These are phyloP conservation scores for Kluyveromyces dobzhanskii DNA, from an alignment of 805 yeast genomes.

Conservation along the genomic window DNA sequence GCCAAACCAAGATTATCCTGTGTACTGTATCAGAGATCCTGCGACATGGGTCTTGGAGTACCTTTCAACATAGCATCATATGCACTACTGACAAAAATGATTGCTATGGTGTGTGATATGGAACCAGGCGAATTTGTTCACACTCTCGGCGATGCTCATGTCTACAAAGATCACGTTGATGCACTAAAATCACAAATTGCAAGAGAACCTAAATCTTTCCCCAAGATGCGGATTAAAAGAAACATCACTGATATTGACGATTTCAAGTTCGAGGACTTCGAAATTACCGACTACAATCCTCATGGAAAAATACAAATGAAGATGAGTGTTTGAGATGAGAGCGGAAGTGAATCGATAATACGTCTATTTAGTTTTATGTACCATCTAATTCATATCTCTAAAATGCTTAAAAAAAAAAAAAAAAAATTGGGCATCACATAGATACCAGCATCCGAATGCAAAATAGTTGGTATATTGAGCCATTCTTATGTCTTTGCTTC, in stretches of 20 bases:
- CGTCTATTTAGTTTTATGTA: no score
- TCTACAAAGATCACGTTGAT: conserved; percentile 86
- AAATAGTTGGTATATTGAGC: no score
- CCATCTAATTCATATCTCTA: no score
- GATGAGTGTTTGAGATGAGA: conserved; percentile 74
- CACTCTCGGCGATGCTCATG: conserved; percentile 95
- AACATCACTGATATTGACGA: conserved; percentile 71
- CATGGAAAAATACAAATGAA: conserved; percentile 84
- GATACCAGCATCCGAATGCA: no score
- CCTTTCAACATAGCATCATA: conserved; percentile 98
- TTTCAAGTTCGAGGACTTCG: conserved; percentile 83
- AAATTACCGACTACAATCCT: conserved; percentile 71
- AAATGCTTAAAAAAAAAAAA: no score
- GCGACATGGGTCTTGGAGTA: conserved; percentile 99
- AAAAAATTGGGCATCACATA: no score
- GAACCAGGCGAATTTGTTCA: conserved; percentile 94
- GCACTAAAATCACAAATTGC: conserved; percentile 74
- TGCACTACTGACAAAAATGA: conserved; percentile 86
- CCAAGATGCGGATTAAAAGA: conserved; percentile 64
- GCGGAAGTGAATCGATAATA: no score
- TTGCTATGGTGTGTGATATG: conserved; percentile 91
- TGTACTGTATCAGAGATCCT: conserved; percentile 89
- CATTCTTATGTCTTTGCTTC: neutral
- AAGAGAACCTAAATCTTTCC: conserved; percentile 74
- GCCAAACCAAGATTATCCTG: conserved; percentile 71